A percentile compares a stretch with the other conserved stretches of the same genome.
Evolutionary conservation across 306 rosid genomes (phyloP).

Genomic region (Sesbania bispinosa): DNA sequence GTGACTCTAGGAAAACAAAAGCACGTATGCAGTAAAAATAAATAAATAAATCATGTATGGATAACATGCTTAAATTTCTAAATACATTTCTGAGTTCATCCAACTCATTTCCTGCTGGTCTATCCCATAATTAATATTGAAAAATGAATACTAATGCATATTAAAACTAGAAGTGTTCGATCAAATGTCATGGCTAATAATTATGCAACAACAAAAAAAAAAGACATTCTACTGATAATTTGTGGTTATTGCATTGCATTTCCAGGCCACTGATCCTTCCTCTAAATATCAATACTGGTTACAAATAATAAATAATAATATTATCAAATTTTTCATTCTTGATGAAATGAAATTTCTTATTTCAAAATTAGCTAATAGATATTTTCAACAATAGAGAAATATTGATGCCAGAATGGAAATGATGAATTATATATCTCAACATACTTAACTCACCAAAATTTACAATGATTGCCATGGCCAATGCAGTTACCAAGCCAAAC

Average conservation of each 20-base stretch:
- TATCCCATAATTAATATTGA: background rate
- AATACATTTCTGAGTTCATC: background rate
- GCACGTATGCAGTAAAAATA: background rate
- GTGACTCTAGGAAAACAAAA: slow-evolving; percentile 1
- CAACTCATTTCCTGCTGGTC: background rate
- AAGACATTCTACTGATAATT: background rate
- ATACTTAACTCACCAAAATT: slow-evolving; percentile 78
- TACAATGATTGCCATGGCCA: slow-evolving; percentile 93
- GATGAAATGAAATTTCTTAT: slow-evolving; percentile 12
- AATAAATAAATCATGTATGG: background rate
- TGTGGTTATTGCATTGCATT: background rate
- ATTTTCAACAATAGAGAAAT: background rate
- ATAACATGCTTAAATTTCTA: slow-evolving; percentile 7
- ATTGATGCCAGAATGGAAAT: slow-evolving; percentile 6
- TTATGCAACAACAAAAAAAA: slow-evolving; percentile 5
- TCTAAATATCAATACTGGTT: slow-evolving; percentile 12
- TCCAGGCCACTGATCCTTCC: slow-evolving; percentile 22
- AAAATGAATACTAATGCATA: slow-evolving; percentile 11
- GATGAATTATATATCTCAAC: slow-evolving; percentile 5
- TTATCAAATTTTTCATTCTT: background rate
- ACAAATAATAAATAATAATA: slow-evolving; percentile 12
- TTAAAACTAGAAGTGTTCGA: slow-evolving; percentile 12
- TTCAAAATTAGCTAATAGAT: background rate
- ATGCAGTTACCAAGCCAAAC: slow-evolving; percentile 99
- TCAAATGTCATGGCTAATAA: background rate